Percentiles rank a stretch among this genome's conserved stretches.
Conservation (phyloP, 805 yeast species). For the Dipodascus geniculatus region DNA sequence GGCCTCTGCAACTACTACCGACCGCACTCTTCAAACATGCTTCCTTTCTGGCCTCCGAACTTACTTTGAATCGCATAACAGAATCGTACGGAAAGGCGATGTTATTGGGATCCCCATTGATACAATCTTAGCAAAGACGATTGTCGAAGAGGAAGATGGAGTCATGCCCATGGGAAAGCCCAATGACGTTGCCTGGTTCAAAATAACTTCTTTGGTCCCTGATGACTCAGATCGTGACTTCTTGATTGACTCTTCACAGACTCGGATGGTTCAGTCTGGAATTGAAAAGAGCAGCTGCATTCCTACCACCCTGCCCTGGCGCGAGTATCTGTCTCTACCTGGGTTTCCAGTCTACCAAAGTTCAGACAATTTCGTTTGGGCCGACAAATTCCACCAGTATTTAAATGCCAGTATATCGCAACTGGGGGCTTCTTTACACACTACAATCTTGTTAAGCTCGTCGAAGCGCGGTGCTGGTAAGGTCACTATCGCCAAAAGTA, state of each 20-base stretch:
- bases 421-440: constrained; percentile 33
- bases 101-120: constrained; percentile 71
- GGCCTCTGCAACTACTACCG: constrained; percentile 58
- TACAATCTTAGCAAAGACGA: constrained; percentile 46
- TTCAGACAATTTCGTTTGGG: constrained; percentile 38
- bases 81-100: constrained; percentile 57
- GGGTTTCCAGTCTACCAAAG: constrained; percentile 28
- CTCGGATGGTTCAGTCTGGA: constrained; percentile 63
- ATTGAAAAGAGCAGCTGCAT: constrained; percentile 27
- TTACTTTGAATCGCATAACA: constrained; percentile 43
- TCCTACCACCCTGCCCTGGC: constrained; percentile 31
- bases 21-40: constrained; percentile 46
- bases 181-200: constrained; percentile 79
- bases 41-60: constrained; percentile 50
- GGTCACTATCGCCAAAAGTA: constrained; percentile 43
- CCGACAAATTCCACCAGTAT: constrained; percentile 39
- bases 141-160: constrained; percentile 18
- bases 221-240: constrained; percentile 21
- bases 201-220: constrained; percentile 38
- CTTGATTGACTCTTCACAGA: constrained; percentile 53
- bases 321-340: constrained; percentile 27
- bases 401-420: constrained; percentile 35
- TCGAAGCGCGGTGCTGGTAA: constrained; percentile 73
- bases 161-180: constrained; percentile 49
- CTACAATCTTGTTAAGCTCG: constrained; percentile 59